These are phyloP conservation scores for Cardamine chenopodiifolia DNA, from an alignment of 345 rosid genomes.

Conservation along the genomic window DNA sequence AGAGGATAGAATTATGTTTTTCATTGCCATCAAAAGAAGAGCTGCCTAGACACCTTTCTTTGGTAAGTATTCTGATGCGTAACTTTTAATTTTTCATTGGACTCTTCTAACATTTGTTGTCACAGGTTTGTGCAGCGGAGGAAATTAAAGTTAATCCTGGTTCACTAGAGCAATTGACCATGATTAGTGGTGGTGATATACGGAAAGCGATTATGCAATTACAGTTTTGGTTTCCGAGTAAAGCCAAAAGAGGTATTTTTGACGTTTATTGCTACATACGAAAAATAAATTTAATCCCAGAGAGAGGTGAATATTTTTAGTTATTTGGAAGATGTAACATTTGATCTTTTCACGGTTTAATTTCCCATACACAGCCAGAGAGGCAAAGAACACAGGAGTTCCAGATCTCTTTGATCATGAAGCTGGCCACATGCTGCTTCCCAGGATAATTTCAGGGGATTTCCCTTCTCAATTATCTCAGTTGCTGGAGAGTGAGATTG, in stretches of 20 bases:
- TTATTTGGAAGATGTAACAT: slow-evolving; percentile 15
- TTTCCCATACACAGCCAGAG: slow-evolving; percentile 48
- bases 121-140: slow-evolving; percentile 80
- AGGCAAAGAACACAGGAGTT: slow-evolving; percentile 30
- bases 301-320: background rate
- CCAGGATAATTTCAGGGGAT: slow-evolving; percentile 64
- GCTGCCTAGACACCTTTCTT: slow-evolving; percentile 55
- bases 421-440: slow-evolving; percentile 61
- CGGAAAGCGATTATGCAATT: slow-evolving; percentile 78
- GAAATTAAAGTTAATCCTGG: slow-evolving; percentile 55
- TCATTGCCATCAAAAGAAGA: slow-evolving; percentile 58
- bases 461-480: slow-evolving; percentile 78
- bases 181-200: slow-evolving; percentile 67
- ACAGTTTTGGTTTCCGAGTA: slow-evolving; percentile 91
- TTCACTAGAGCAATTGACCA: slow-evolving; percentile 56
- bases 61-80: slow-evolving; percentile 48
- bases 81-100: slow-evolving; percentile 25
- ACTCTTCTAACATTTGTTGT: slow-evolving; percentile 27
- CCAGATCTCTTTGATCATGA: slow-evolving; percentile 59
- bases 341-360: slow-evolving; percentile 14
- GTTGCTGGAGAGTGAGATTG: slow-evolving; percentile 72
- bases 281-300: background rate
- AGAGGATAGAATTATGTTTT: slow-evolving; percentile 66
- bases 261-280: slow-evolving; percentile 9
- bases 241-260: slow-evolving; percentile 57